Evolutionary conservation across 306 rosid species (phyloP).

Genomic region (Vigna reflexopilosa): DNA sequence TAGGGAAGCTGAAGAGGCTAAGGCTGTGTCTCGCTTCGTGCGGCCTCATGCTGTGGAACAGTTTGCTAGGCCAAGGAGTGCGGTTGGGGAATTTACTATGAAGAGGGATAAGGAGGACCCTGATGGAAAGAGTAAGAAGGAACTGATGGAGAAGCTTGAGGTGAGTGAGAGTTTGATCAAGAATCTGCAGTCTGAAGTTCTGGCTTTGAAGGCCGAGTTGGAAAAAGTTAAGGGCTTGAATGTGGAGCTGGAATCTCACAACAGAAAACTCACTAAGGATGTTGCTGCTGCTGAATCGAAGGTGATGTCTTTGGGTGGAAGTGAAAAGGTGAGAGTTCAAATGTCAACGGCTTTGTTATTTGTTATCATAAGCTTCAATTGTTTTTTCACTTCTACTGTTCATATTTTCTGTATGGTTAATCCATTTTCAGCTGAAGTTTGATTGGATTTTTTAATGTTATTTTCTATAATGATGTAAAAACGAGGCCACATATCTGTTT

Average conservation of each 20-base stretch:
- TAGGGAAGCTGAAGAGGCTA: constrained; percentile 55
- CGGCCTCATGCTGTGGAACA: constrained; percentile 23
- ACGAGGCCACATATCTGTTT: constrained; percentile 7
- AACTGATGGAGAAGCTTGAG: constrained; percentile 56
- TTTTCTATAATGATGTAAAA: no score
- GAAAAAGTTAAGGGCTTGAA: constrained; percentile 60
- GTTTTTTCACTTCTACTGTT: background rate
- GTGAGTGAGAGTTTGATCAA: constrained; percentile 60
- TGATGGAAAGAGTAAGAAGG: constrained; percentile 58
- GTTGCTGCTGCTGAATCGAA: constrained; percentile 75
- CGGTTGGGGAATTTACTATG: constrained; percentile 41
- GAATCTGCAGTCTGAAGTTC: constrained; percentile 62
- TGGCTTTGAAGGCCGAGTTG: constrained; percentile 70
- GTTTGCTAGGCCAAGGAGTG: constrained; percentile 53
- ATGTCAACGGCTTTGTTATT: constrained; percentile 7
- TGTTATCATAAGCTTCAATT: background rate
- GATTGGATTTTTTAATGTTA: no score
- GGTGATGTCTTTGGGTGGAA: constrained; percentile 43
- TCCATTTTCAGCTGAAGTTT: background rate
- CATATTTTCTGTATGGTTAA: background rate
- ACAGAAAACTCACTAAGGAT: constrained; percentile 55
- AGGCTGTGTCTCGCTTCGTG: constrained; percentile 27
- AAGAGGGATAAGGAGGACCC: constrained; percentile 52
- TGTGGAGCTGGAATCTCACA: constrained; percentile 64
- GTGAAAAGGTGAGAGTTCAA: constrained; percentile 56